Evolutionary conservation across 2,329 filamentous ascomycete species (phyloP).

Genomic region (Microcyclospora tardicrescens): DNA sequence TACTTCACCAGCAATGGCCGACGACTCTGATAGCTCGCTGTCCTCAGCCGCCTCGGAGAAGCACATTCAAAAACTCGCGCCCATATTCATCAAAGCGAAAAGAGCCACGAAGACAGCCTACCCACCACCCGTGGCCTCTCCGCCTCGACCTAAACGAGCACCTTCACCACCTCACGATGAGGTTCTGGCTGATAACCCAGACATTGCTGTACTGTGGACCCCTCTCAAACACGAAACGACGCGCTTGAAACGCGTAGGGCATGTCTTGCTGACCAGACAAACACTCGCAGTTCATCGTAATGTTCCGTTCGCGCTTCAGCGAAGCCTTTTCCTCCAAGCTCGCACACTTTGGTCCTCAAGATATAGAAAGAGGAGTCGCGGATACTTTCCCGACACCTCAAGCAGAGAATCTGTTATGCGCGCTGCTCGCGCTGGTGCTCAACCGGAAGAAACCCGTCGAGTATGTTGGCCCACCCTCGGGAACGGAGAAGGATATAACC

Average conservation of each 20-base stretch:
- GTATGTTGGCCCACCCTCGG: conserved; percentile 43
- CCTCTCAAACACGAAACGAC: conserved; percentile 14
- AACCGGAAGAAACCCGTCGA: conserved; percentile 99
- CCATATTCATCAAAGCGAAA: conserved; percentile 27
- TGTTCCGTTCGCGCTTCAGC: conserved; percentile 89
- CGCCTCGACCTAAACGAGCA: conserved; percentile 49
- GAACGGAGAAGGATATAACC: neutral
- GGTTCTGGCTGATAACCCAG: conserved; percentile 76
- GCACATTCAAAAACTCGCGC: conserved; percentile 30
- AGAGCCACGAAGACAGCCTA: conserved; percentile 29
- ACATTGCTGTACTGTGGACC: conserved; percentile 67
- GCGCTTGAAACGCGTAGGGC: conserved; percentile 18
- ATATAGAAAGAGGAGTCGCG: conserved; percentile 76
- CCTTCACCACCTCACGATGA: conserved; percentile 85
- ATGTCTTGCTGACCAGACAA: conserved; percentile 5
- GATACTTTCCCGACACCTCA: conserved; percentile 69
- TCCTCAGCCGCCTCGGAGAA: conserved; percentile 50
- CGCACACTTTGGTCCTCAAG: conserved; percentile 83
- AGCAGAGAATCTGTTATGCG: conserved; percentile 79
- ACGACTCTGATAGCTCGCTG: conserved; percentile 45
- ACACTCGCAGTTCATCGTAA: conserved; percentile 76
- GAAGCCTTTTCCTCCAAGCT: conserved; percentile 81
- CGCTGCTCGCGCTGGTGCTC: conserved; percentile 71
- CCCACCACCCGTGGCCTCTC: conserved; percentile 31
- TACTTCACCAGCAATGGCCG: conserved; percentile 24